phyloP scores from a whole-genome alignment of 805 yeast genomes.

The Candida hungchunana region DNA sequence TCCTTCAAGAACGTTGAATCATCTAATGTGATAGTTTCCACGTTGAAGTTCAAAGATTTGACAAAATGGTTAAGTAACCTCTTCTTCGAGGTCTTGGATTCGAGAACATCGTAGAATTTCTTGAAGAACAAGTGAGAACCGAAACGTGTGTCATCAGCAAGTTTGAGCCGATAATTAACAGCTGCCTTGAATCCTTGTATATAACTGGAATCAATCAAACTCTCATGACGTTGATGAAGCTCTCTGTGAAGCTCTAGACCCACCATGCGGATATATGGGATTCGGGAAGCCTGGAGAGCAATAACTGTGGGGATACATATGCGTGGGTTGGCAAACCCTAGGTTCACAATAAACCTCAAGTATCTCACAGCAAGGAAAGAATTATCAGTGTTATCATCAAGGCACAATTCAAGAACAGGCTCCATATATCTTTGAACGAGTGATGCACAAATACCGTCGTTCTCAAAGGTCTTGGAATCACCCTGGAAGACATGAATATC shows the following conservation, averaged over 20 bases:
- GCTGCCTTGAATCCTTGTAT: slow-evolving; percentile 59
- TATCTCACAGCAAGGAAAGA: slow-evolving; percentile 52
- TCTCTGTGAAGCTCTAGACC: slow-evolving; percentile 52
- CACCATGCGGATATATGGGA: slow-evolving; percentile 36
- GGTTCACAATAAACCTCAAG: slow-evolving; percentile 49
- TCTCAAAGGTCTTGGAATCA: slow-evolving; percentile 40
- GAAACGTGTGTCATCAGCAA: slow-evolving; percentile 16
- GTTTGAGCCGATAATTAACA: slow-evolving; percentile 36
- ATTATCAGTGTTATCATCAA: slow-evolving; percentile 39
- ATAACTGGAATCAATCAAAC: slow-evolving; percentile 63
- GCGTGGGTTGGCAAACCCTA: slow-evolving; percentile 76
- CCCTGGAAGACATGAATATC: slow-evolving; percentile 57
- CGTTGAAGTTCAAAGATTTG: slow-evolving; percentile 29
- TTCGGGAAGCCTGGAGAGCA: slow-evolving; percentile 58
- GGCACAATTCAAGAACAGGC: slow-evolving; percentile 45
- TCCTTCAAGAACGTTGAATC: slow-evolving; percentile 18
- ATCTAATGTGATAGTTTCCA: slow-evolving; percentile 23
- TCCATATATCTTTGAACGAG: slow-evolving; percentile 59
- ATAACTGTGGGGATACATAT: slow-evolving; percentile 63
- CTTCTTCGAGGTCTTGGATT: slow-evolving; percentile 36
- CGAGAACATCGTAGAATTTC: slow-evolving; percentile 40
- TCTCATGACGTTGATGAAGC: slow-evolving; percentile 62
- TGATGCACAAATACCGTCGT: slow-evolving; percentile 73
- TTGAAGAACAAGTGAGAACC: slow-evolving; percentile 29
- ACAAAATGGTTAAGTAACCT: slow-evolving; percentile 35